Base-by-base conservation (phyloP, 2,329 filamentous ascomycete genomes). In the Cercospora janseana region DNA sequence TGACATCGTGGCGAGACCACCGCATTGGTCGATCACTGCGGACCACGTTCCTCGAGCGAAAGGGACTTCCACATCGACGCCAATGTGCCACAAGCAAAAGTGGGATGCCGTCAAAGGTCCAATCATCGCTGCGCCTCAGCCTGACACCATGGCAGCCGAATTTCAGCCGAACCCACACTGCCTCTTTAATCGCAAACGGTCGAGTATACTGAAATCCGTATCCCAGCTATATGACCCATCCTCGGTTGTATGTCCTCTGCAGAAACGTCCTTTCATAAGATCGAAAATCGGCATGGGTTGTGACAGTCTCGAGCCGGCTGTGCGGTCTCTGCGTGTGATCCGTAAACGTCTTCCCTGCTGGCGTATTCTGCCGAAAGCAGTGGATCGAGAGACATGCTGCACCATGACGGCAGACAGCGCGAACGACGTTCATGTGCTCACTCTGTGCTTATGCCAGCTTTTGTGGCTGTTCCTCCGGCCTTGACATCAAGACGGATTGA, bases 151-250 rank as follows among this genome's bases (percentile, higher is more conserved):
- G 44, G 28, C 21, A 28, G 15, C 44, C 44, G 44, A 47, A 47
- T 20, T 21, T 47, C 23, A 26, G 40, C 44, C 44, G 44, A 37
- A 18, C 24, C 18, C 29, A 24, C 28, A 46, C 31, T 5, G n/a
- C 29, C 15, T 37, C 44, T 38, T 24, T 46, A 26, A 38, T 6
- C 26, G 24, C 32, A 9, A 28, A 23, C 32, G 44, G 10, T 27
- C 29, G 21, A 34, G 43, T 35, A 38, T 38, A 38, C n/a, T 47
- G 32, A 47, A 47, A 47, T 34, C 28, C 34, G 37, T 24, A 32
- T 32, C 16, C 28, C 23, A 23, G 26, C 42, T 16, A n/a, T 2
- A 9, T n/a, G n/a, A n/a, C n/a, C n/a, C n/a, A n/a, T n/a, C n/a
- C 9, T 9, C 4, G 9, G 20, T 34, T 8, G 31, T n/a, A 9